phyloP scores from a whole-genome alignment of 2,329 filamentous ascomycete genomes.

The Emmonsia crescens region DNA sequence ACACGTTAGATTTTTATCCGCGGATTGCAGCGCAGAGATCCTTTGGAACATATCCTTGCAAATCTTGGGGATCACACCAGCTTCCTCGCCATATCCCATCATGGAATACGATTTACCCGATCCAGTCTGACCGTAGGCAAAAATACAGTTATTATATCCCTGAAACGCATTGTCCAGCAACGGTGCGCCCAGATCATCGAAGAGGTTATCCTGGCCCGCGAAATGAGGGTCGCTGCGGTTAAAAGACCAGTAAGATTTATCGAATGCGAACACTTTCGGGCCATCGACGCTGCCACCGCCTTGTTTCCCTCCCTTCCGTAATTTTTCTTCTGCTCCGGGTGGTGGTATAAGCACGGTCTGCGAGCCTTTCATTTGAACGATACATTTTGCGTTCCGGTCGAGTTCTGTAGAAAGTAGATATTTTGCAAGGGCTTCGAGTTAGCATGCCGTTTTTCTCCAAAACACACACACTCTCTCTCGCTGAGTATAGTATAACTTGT shows the following conservation, averaged over 20 bases:
- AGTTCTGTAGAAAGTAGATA: slow-evolving; percentile 50
- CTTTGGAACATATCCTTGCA: slow-evolving; percentile 95
- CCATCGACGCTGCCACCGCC: slow-evolving; percentile 47
- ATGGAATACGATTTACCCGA: slow-evolving; percentile 99
- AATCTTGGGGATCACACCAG: slow-evolving; percentile 92
- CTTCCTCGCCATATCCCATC: slow-evolving; percentile 97
- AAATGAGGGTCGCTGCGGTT: slow-evolving; percentile 69
- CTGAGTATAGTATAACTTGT: not conserved
- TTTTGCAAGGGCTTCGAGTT: not conserved
- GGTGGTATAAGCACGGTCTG: slow-evolving; percentile 81
- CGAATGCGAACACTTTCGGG: slow-evolving; percentile 85
- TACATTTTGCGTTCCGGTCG: slow-evolving; percentile 86
- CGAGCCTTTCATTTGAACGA: slow-evolving; percentile 88
- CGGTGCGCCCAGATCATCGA: slow-evolving; percentile 76
- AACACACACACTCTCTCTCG: not conserved
- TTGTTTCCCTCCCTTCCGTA: slow-evolving; percentile 28
- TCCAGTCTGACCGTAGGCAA: slow-evolving; percentile 95
- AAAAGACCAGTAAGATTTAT: slow-evolving; percentile 98
- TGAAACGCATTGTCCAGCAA: slow-evolving; percentile 96
- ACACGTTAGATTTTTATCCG: slow-evolving; percentile 67
- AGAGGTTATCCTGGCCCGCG: slow-evolving; percentile 81
- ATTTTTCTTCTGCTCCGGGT: slow-evolving; percentile 42
- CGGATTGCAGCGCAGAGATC: slow-evolving; percentile 57
- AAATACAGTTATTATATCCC: slow-evolving; percentile 99
- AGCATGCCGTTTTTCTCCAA: not conserved